These are phyloP conservation scores for Fomitopsis pulvina DNA, from an alignment of 768 basidiomycete species.

Conservation along the genomic window DNA sequence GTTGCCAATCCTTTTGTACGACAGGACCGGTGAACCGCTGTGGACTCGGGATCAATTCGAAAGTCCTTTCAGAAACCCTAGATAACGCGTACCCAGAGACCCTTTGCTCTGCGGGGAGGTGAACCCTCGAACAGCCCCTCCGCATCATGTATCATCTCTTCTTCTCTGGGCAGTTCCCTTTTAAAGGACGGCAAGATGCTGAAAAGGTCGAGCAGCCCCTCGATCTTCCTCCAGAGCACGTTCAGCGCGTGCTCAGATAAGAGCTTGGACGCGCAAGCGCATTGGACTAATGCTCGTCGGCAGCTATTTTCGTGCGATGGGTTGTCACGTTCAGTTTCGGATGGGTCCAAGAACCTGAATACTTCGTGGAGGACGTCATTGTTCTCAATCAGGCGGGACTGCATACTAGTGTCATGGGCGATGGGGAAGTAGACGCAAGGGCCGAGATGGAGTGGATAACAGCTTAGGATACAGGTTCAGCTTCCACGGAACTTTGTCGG, in stretches of 20 bases:
- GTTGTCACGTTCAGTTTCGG: neutral
- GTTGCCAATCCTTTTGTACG: neutral
- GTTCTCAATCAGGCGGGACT: neutral
- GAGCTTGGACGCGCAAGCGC: neutral
- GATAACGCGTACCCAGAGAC: neutral
- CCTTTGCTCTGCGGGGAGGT: neutral
- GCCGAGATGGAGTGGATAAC: neutral
- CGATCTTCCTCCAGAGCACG: neutral
- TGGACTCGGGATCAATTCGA: neutral
- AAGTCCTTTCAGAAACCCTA: neutral
- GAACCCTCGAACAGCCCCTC: neutral
- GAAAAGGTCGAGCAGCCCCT: neutral
- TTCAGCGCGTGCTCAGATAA: neutral
- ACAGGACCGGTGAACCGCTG: neutral
- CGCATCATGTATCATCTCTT: neutral
- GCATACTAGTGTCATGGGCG: neutral
- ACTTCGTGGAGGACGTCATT: neutral
- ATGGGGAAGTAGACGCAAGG: neutral
- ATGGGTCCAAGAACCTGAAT: neutral
- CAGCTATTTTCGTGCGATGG: neutral
- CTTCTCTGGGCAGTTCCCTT: neutral
- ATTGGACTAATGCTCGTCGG: neutral
- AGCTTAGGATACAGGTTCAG: neutral
- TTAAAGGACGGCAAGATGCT: neutral
- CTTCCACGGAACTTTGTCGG: neutral